Conservation (phyloP, 176 grass and related monocot species). For the Cenchrus americanus region DNA sequence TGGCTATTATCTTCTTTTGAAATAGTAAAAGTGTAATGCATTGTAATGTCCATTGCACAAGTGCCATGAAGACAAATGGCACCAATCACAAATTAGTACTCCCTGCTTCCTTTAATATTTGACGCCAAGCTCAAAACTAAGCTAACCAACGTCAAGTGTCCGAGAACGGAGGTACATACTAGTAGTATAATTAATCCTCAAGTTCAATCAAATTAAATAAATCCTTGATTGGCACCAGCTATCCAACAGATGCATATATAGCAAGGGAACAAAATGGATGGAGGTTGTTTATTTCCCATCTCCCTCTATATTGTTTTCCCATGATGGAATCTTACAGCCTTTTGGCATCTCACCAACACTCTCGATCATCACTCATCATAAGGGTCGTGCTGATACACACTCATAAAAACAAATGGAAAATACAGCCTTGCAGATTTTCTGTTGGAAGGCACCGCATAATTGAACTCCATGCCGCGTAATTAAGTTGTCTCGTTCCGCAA, state of each 20-base stretch:
- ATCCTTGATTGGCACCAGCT: conserved; percentile 46
- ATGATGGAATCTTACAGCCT: conserved; percentile 59
- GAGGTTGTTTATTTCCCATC: neutral
- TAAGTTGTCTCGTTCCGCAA: neutral
- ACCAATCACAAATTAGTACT: conserved; percentile 7
- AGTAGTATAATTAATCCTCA: neutral
- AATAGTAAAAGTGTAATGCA: neutral
- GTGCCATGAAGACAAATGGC: conserved; percentile 22
- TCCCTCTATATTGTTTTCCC: conserved; percentile 36
- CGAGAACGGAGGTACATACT: too few relatives aligned
- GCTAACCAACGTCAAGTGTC: too few relatives aligned
- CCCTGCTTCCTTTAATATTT: too few relatives aligned
- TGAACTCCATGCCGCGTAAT: neutral
- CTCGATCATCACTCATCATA: neutral
- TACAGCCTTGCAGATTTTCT: conserved; percentile 22
- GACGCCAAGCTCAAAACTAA: too few relatives aligned
- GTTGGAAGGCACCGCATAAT: neutral
- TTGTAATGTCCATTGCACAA: neutral
- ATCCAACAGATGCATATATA: conserved; percentile 27
- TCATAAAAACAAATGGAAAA: neutral
- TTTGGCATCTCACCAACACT: conserved; percentile 48
- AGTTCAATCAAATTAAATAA: neutral
- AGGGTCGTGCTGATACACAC: neutral
- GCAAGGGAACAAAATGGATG: conserved; percentile 46
- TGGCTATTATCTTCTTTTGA: neutral